These are phyloP conservation scores for Leccinum ochraceum DNA, from an alignment of 768 basidiomycete species.

Conservation along the genomic window DNA sequence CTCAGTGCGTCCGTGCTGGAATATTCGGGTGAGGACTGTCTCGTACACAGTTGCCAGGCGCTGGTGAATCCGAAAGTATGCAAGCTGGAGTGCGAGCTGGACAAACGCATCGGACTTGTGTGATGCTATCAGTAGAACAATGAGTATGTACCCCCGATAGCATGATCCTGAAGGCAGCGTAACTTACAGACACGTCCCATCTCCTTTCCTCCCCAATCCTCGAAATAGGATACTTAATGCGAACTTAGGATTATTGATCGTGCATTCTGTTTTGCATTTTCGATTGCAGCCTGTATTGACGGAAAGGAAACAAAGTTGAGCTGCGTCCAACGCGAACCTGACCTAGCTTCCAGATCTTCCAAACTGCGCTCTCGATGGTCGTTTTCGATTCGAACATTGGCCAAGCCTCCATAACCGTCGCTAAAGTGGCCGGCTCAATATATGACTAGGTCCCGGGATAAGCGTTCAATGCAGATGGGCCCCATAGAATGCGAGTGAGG, in stretches of 20 bases:
- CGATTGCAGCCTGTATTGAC: constrained; percentile 54
- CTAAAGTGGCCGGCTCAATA: too few species aligned
- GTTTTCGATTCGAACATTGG: constrained; percentile 29
- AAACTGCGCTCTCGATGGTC: neutral
- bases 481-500: too few species aligned
- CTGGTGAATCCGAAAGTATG: constrained; percentile 80
- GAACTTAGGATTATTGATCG: constrained; percentile 68
- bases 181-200: constrained; percentile 71
- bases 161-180: neutral
- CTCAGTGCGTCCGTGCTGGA: constrained; percentile 87
- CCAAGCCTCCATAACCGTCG: constrained; percentile 51
- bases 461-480: too few species aligned
- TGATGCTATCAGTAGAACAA: constrained; percentile 38
- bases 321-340: constrained; percentile 49
- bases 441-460: too few species aligned
- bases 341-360: constrained; percentile 12
- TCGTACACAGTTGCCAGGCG: constrained; percentile 89
- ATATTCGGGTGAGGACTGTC: constrained; percentile 85
- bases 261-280: constrained; percentile 57
- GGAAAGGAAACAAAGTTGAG: constrained; percentile 78
- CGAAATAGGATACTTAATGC: constrained; percentile 78
- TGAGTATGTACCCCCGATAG: neutral
- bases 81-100: constrained; percentile 90
- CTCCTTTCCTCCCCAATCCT: constrained; percentile 84
- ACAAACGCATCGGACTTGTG: constrained; percentile 80